phyloP scores from a whole-genome alignment of 2,329 filamentous ascomycete genomes.

The Ophiostoma australiae region DNA sequence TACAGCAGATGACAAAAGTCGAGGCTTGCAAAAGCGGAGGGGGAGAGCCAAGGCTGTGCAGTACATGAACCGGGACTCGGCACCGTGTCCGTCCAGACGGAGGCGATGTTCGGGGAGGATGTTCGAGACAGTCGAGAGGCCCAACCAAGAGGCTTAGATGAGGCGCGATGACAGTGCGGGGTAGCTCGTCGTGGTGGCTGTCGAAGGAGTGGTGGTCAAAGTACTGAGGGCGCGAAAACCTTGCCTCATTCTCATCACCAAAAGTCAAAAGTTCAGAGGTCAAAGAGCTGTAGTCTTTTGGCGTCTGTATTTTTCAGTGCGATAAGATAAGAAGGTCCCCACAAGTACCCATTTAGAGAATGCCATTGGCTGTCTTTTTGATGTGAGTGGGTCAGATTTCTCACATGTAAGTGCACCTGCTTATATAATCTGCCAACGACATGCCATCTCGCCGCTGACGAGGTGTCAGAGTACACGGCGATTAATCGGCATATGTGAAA shows the following conservation, averaged over 20 bases:
- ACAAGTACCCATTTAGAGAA: neutral
- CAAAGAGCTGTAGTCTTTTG: neutral
- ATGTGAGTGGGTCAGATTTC: neutral
- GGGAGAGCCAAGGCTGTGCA: neutral
- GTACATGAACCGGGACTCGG: neutral
- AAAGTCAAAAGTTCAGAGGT: neutral
- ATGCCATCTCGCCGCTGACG: neutral
- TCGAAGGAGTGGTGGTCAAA: neutral
- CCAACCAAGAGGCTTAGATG: neutral
- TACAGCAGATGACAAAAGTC: neutral
- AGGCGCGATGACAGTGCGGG: neutral
- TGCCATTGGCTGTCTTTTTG: neutral
- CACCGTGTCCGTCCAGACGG: neutral
- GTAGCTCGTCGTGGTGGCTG: neutral
- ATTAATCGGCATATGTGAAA: neutral
- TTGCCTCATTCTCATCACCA: neutral
- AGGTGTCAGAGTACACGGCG: neutral
- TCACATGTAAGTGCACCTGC: constrained; percentile 1
- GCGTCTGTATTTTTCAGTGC: constrained; percentile 4
- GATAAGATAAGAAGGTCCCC: neutral
- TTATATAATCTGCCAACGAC: constrained; percentile 8
- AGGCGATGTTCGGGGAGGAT: neutral
- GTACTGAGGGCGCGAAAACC: neutral
- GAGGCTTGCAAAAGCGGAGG: neutral
- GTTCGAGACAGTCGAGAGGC: neutral